Evolutionary conservation across 768 basidiomycete genomes (phyloP).

Genomic region (Galerina sulciceps): DNA sequence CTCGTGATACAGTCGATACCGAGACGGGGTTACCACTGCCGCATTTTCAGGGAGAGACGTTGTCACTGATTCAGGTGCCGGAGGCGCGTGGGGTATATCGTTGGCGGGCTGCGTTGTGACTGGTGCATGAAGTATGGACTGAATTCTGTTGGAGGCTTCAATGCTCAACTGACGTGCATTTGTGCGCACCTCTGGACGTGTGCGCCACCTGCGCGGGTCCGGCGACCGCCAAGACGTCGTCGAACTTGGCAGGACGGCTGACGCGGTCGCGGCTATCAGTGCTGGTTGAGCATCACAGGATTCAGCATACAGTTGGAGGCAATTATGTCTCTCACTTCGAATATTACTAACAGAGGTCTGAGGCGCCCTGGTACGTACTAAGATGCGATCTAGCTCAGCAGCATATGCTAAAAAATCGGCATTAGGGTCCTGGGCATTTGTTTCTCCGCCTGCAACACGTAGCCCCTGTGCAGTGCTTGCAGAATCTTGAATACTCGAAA

Average conservation of each 20-base stretch:
- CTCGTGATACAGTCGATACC: slow-evolving; percentile 4
- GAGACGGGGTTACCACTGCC: too few species aligned
- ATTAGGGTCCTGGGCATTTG: background rate
- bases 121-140: background rate
- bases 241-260: background rate
- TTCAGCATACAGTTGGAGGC: background rate
- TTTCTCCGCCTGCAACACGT: slow-evolving; percentile 28
- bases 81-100: background rate
- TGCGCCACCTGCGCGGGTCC: slow-evolving; percentile 28
- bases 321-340: slow-evolving; percentile 7
- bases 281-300: slow-evolving; percentile 2
- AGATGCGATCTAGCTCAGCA: slow-evolving; percentile 15
- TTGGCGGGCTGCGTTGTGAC: background rate
- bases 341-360: background rate
- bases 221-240: slow-evolving; percentile 11
- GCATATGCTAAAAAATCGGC: background rate
- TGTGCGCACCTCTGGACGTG: slow-evolving; percentile 9
- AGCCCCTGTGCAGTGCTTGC: slow-evolving; percentile 26
- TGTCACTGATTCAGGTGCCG: background rate
- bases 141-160: background rate
- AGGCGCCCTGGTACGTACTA: background rate
- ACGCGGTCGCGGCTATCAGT: background rate
- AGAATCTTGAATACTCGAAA: slow-evolving; percentile 8
- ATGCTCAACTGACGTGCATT: background rate
- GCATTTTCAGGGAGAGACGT: background rate